Conservation (phyloP, 208 protist species). For the Wallacemonas collosoma region DNA sequence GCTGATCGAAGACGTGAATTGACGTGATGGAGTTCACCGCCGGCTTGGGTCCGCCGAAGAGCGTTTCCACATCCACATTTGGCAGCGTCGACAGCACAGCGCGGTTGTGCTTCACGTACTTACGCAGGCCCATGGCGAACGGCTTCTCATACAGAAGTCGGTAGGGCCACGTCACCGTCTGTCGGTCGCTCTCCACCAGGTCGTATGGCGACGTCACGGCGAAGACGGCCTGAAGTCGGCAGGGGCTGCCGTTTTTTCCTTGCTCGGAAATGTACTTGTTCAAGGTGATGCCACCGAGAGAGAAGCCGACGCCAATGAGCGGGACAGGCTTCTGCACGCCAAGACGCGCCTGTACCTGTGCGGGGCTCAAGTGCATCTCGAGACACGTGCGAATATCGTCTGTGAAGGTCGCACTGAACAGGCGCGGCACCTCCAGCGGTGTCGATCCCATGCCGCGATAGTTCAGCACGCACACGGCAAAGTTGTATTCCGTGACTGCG, state of each 20-base stretch:
- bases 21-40: conserved; percentile 16
- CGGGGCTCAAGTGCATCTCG: conserved; percentile 24
- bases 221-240: conserved; percentile 22
- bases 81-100: conserved; percentile 23
- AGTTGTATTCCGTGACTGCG: conserved; percentile 13
- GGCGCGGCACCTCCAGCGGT: conserved; percentile 43
- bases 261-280: conserved; percentile 42
- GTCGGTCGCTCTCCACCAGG: conserved; percentile 14
- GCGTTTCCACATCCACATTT: conserved; percentile 20
- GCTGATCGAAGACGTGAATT: conserved; percentile 28
- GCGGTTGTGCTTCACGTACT: conserved; percentile 31
- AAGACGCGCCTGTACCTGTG: conserved; percentile 34
- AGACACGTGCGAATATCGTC: conserved; percentile 48
- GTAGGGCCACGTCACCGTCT: conserved; percentile 23
- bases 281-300: conserved; percentile 32
- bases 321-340: conserved; percentile 14
- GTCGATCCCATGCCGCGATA: conserved; percentile 54
- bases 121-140: conserved; percentile 18
- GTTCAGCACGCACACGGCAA: conserved; percentile 50
- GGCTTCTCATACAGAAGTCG: conserved; percentile 19
- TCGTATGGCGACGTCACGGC: conserved; percentile 33
- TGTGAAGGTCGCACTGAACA: conserved; percentile 59
- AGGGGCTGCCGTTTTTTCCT: conserved; percentile 13
- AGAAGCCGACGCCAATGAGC: conserved; percentile 34
- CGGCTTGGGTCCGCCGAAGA: conserved; percentile 20